Base-by-base conservation (phyloP, 2,329 filamentous ascomycete genomes). In the Penicillium palitans region DNA sequence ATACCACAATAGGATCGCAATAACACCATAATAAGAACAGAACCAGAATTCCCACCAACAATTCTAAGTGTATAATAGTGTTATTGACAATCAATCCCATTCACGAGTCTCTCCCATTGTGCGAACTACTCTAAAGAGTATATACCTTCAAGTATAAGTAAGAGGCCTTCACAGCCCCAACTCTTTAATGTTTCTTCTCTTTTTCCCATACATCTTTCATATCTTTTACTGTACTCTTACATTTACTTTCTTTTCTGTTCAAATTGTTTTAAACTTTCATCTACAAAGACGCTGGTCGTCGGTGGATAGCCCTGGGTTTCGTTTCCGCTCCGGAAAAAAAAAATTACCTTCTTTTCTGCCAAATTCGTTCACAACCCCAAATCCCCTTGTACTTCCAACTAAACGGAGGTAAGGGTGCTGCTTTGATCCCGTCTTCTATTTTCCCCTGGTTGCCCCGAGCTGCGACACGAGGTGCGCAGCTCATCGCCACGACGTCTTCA, bases 401-500 rank as follows among this genome's bases (percentile, higher is more conserved):
- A 19, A 52, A 52, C 44, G 45, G 46, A 55, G 50, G 53, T 25
- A 51, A 56, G 46, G 53, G 52, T 42, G 48, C 19, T 53, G 25
- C 37, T 29, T 58, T 57, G 24, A 50, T 55, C 52, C 41, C 17
- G 31, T 35, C 24, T 53, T 42, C 49, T 52, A 52, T 53, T 54
- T 33, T 48, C 37, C 31, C 37, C 37, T 54, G 24, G 63, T 66
- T 69, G 62, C 66, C 67, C 64, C 68, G 76, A 78, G 76, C 76
- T 78, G 76, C 74, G 74, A 74, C 75, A 62, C 63, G 62, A 67
- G 66, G 74, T 76, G 74, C 70, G 72, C 76, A 77, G 76, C 76
- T 78, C 76, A 71, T 71, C 66, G 74, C 76, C 77, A 80, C 74
- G 68, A 80, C 78, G 78, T 78, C 78, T 78, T 76, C 78, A 70